Conservation (phyloP, 108 stramenopile species). For the Cyclotella kingstonii region DNA sequence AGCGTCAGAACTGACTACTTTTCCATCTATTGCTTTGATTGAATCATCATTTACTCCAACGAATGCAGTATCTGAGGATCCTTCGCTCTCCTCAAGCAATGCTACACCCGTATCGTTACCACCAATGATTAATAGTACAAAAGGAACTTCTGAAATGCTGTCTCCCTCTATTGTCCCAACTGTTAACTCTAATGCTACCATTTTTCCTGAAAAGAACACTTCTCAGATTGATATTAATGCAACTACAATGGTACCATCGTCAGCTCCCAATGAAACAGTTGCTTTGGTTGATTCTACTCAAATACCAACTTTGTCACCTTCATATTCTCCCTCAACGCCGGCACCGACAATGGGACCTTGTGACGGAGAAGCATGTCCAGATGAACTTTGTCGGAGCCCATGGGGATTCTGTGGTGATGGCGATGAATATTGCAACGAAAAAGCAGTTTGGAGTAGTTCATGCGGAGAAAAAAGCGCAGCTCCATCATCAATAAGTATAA, state of each 20-base stretch:
- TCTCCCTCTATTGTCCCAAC: neutral
- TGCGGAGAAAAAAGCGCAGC: constrained; percentile 15
- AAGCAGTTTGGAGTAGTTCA: constrained; percentile 30
- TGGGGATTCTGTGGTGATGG: constrained; percentile 45
- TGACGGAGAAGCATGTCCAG: constrained; percentile 36
- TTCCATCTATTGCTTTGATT: neutral
- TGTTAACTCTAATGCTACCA: neutral
- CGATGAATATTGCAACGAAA: constrained; percentile 29
- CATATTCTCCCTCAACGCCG: constrained; percentile 26
- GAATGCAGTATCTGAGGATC: neutral
- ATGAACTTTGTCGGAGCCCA: constrained; percentile 19
- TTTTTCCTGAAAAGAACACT: neutral
- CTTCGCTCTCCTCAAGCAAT: neutral
- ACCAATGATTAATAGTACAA: neutral
- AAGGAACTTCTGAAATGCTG: neutral
- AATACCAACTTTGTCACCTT: constrained; percentile 11
- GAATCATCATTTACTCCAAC: neutral
- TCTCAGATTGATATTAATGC: neutral
- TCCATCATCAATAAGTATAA: constrained; percentile 10
- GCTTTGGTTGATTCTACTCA: constrained; percentile 5
- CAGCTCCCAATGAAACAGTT: neutral
- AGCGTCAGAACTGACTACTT: neutral
- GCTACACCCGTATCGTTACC: constrained; percentile 3
- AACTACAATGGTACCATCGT: constrained; percentile 6
- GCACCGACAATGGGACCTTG: constrained; percentile 37